Conservation (phyloP, 441 rosid species). For the Adansonia grandidieri region DNA sequence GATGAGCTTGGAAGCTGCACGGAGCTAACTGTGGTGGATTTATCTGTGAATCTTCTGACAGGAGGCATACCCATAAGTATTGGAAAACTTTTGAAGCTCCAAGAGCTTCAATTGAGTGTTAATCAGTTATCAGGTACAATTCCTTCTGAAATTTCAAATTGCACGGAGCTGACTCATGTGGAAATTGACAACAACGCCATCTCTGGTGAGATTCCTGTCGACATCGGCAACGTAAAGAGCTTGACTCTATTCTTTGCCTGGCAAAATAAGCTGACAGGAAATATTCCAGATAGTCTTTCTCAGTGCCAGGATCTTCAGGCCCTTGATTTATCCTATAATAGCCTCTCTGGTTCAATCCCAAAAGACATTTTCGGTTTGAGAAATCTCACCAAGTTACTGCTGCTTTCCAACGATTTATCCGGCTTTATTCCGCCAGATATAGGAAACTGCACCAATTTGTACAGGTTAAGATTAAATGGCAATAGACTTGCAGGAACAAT, state of each 20-base stretch:
- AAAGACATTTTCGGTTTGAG: slow-evolving; percentile 59
- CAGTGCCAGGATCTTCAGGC: slow-evolving; percentile 80
- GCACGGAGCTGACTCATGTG: slow-evolving; percentile 63
- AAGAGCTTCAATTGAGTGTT: slow-evolving; percentile 85
- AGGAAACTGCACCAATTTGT: slow-evolving; percentile 60
- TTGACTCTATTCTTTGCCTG: slow-evolving; percentile 84
- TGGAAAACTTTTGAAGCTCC: slow-evolving; percentile 69
- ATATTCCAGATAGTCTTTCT: slow-evolving; percentile 67
- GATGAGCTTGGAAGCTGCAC: slow-evolving; percentile 67
- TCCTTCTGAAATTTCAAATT: slow-evolving; percentile 67
- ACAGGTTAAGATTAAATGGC: slow-evolving; percentile 53
- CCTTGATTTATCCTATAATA: slow-evolving; percentile 88
- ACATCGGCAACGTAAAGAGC: slow-evolving; percentile 63
- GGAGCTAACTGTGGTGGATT: slow-evolving; percentile 71
- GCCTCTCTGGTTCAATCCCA: slow-evolving; percentile 79
- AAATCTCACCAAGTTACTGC: slow-evolving; percentile 80
- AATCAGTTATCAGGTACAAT: slow-evolving; percentile 79
- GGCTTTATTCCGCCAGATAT: slow-evolving; percentile 63
- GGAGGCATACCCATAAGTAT: slow-evolving; percentile 78
- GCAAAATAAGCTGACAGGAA: slow-evolving; percentile 81
- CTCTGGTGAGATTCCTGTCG: slow-evolving; percentile 74
- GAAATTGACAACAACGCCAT: slow-evolving; percentile 80
- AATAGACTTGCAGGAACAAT: slow-evolving; percentile 57
- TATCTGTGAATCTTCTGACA: slow-evolving; percentile 80
- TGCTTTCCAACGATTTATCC: slow-evolving; percentile 63